phyloP scores from a whole-genome alignment of 2,329 filamentous ascomycete species.

The Incumbomyces lentus region DNA sequence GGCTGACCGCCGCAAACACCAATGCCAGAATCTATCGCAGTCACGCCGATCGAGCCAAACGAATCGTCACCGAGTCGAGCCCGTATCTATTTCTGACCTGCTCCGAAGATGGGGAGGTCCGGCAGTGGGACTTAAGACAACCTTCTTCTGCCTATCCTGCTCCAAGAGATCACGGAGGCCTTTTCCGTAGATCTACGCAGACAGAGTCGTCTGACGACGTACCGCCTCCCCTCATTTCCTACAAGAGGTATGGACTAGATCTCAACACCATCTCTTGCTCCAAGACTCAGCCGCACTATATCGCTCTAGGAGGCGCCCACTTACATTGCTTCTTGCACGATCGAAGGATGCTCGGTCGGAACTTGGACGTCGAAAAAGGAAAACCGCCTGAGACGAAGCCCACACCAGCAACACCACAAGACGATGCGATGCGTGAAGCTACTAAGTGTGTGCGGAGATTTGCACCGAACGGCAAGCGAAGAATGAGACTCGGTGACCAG shows the following conservation, averaged over 20 bases:
- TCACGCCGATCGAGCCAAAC: conserved; percentile 56
- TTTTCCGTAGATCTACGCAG: conserved; percentile 26
- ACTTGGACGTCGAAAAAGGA: conserved; percentile 45
- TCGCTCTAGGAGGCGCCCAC: conserved; percentile 58
- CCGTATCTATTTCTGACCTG: conserved; percentile 60
- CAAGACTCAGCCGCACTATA: conserved; percentile 57
- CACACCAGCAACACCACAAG: conserved; percentile 36
- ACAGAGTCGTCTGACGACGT: conserved; percentile 27
- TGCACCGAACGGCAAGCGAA: conserved; percentile 49
- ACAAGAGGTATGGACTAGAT: conserved; percentile 52
- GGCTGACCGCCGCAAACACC: conserved; percentile 48
- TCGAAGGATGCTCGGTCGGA: conserved; percentile 55
- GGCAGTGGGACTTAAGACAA: conserved; percentile 57
- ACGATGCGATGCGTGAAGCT: conserved; percentile 47
- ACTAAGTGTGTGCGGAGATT: conserved; percentile 58
- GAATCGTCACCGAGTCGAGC: conserved; percentile 59
- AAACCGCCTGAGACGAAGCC: conserved; percentile 31
- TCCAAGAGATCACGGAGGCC: conserved; percentile 32
- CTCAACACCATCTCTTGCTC: conserved; percentile 61
- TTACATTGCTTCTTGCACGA: conserved; percentile 61
- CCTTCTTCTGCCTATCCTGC: conserved; percentile 54
- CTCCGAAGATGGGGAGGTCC: conserved; percentile 59
- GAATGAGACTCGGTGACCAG: conserved; percentile 43
- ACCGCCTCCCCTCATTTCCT: conserved; percentile 56
- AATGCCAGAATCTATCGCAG: conserved; percentile 53